These are phyloP conservation scores for Fibroporia radiculosa DNA, from an alignment of 768 basidiomycete species.

Conservation along the genomic window DNA sequence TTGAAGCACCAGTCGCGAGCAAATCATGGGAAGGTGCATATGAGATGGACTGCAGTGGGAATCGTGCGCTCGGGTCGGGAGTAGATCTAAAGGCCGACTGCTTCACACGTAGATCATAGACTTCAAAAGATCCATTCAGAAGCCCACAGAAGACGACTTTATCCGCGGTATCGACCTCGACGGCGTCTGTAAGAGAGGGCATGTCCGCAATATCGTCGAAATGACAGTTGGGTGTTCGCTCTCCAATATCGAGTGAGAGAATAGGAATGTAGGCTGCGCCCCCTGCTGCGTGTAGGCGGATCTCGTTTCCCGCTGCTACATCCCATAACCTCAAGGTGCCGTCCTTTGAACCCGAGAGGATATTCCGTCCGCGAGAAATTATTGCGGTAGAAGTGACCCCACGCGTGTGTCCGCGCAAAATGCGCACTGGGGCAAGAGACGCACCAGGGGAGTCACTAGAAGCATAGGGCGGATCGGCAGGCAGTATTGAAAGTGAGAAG, in stretches of 20 bases:
- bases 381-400: conserved; percentile 58
- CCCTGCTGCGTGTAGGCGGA: conserved; percentile 31
- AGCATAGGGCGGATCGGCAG: conserved; percentile 37
- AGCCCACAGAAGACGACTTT: conserved; percentile 50
- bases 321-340: conserved; percentile 69
- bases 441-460: conserved; percentile 14
- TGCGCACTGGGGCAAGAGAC: conserved; percentile 44
- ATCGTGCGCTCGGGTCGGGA: conserved; percentile 14
- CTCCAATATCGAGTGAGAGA: conserved; percentile 37
- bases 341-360: conserved; percentile 64
- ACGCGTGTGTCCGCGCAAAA: conserved; percentile 58
- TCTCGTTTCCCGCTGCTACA: conserved; percentile 43
- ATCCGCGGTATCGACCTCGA: conserved; percentile 39
- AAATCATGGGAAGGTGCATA: conserved; percentile 34
- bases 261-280: conserved; percentile 34
- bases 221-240: conserved; percentile 22
- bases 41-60: conserved; percentile 36
- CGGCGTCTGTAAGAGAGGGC: conserved; percentile 13
- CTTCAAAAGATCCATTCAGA: conserved; percentile 45
- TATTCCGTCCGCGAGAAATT: conserved; percentile 54
- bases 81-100: conserved; percentile 21
- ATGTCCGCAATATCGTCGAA: not conserved
- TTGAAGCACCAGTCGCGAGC: conserved; percentile 51
- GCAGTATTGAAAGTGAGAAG: conserved; percentile 57
- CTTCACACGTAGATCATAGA: conserved; percentile 44